A percentile compares a stretch with the other conserved stretches of the same genome.
phyloP scores from a whole-genome alignment of 495 filamentous ascomycete species.

The Podospora pseudocomata region DNA sequence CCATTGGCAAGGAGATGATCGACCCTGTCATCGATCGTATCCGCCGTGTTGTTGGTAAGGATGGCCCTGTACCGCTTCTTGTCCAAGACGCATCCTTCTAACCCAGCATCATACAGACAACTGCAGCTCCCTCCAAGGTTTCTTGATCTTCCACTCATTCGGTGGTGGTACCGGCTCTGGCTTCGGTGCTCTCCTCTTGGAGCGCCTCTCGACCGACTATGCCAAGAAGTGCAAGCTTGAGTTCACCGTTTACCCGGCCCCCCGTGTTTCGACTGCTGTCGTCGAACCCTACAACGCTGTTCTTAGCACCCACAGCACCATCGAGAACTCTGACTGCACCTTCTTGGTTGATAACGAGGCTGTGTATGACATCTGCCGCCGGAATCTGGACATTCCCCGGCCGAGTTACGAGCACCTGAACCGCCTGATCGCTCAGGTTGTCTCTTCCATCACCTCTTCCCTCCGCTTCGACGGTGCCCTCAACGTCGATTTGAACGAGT shows the following conservation, averaged over 20 bases:
- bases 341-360: constrained; percentile 93
- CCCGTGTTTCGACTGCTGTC: constrained; percentile 79
- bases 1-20: constrained; percentile 86
- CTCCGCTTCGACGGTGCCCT: constrained; percentile 87
- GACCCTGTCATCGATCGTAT: constrained; percentile 81
- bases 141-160: constrained; percentile 92
- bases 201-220: constrained; percentile 84
- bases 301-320: constrained; percentile 86
- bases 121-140: constrained; percentile 85
- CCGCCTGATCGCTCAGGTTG: constrained; percentile 85
- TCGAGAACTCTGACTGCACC: constrained; percentile 89
- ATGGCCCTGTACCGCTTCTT: neutral
- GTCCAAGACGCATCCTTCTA: constrained; percentile 13
- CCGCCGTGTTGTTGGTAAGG: constrained; percentile 71
- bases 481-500: constrained; percentile 90
- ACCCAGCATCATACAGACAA: constrained; percentile 60
- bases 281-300: constrained; percentile 95
- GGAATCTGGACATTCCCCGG: constrained; percentile 83
- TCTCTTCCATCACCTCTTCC: constrained; percentile 87
- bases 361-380: constrained; percentile 87
- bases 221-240: constrained; percentile 95
- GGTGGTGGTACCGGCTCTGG: constrained; percentile 90
- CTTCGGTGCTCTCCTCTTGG: constrained; percentile 81
- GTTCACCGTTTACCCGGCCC: constrained; percentile 85
- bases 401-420: constrained; percentile 86